phyloP scores from a whole-genome alignment of 129 eudicot species.

The Pseudognaphalium luteoalbum region DNA sequence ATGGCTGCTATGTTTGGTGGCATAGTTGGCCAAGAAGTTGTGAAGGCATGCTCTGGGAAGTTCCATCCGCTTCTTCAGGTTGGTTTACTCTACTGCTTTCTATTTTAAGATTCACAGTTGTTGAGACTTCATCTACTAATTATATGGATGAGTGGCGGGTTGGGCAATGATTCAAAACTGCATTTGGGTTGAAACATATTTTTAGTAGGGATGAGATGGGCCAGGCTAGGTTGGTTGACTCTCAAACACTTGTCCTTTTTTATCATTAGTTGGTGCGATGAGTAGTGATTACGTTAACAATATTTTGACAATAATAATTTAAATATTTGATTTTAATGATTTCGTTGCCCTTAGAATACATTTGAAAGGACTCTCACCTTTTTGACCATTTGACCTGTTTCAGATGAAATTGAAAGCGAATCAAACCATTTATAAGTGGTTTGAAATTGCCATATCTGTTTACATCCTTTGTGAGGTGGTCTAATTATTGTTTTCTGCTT shows the following conservation, averaged over 20 bases:
- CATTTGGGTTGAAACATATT: neutral
- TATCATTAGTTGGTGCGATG: neutral
- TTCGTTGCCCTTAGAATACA: neutral
- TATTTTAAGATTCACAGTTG: neutral
- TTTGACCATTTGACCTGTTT: neutral
- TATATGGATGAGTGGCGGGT: neutral
- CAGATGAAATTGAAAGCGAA: neutral
- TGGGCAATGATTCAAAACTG: neutral
- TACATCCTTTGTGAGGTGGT: neutral
- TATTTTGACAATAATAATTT: neutral
- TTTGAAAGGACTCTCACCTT: neutral
- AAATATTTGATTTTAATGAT: neutral
- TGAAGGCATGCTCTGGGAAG: conserved; percentile 97
- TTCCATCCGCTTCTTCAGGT: conserved; percentile 96
- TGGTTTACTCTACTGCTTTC: neutral
- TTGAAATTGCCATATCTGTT: neutral
- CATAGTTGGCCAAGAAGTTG: conserved; percentile 89
- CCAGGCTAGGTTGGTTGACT: neutral
- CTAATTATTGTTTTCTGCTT: neutral
- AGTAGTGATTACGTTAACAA: neutral
- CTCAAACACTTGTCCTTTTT: neutral
- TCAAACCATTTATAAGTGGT: neutral
- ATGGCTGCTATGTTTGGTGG: conserved; percentile 99
- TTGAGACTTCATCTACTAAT: neutral
- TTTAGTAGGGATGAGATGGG: neutral